These are phyloP conservation scores for Fusarium torulosum DNA, from an alignment of 2,329 filamentous ascomycete genomes.

Conservation along the genomic window DNA sequence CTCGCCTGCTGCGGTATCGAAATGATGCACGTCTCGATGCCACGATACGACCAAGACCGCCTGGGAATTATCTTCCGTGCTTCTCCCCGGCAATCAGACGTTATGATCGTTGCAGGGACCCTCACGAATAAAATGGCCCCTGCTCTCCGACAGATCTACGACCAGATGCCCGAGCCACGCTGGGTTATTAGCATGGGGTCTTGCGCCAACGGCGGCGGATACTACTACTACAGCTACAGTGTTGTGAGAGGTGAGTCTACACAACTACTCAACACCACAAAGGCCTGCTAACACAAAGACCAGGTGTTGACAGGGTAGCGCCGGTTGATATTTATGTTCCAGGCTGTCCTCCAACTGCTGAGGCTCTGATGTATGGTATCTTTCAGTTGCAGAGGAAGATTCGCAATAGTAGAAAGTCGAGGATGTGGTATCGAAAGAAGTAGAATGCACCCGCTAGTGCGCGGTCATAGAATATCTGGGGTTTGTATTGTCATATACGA, in stretches of 20 bases:
- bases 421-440: slow-evolving; percentile 66
- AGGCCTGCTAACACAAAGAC: slow-evolving; percentile 18
- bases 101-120: slow-evolving; percentile 76
- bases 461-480: accelerated
- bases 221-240: slow-evolving; percentile 80
- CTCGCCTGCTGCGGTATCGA: slow-evolving; percentile 73
- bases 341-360: slow-evolving; percentile 67
- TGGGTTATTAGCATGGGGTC: slow-evolving; percentile 77
- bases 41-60: slow-evolving; percentile 73
- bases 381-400: slow-evolving; percentile 80
- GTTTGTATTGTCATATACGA: neutral
- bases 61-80: slow-evolving; percentile 76
- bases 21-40: slow-evolving; percentile 74
- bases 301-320: slow-evolving; percentile 74
- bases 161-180: slow-evolving; percentile 75
- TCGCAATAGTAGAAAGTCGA: slow-evolving; percentile 61
- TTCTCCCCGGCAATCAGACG: slow-evolving; percentile 72
- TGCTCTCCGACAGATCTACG: slow-evolving; percentile 72
- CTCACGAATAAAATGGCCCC: slow-evolving; percentile 77
- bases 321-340: slow-evolving; percentile 78
- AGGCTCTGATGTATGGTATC: slow-evolving; percentile 67
- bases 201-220: slow-evolving; percentile 78
- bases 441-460: neutral
- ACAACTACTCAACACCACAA: neutral
- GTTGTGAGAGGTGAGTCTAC: slow-evolving; percentile 69